phyloP scores from a whole-genome alignment of 768 basidiomycete genomes.

The Suillus subaureus region DNA sequence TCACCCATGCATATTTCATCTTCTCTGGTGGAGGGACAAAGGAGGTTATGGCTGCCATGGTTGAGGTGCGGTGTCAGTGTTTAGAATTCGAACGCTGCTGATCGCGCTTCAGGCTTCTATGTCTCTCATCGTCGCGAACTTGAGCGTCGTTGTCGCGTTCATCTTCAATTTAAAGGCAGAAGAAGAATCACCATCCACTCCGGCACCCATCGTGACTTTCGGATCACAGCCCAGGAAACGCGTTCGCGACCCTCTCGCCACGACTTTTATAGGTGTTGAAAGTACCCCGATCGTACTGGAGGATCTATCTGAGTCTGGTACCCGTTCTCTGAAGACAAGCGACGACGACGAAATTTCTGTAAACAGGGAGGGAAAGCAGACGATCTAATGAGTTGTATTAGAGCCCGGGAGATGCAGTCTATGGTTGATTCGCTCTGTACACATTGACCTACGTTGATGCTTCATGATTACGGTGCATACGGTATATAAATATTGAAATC shows the following conservation, averaged over 20 bases:
- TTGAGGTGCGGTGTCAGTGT: not conserved
- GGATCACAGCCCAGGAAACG: not conserved
- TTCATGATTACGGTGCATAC: too few relatives aligned
- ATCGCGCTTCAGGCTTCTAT: not conserved
- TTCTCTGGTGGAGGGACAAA: not conserved
- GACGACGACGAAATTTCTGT: not conserved
- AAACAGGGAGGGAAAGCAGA: not conserved
- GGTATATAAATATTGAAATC: too few relatives aligned
- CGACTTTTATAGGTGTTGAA: not conserved
- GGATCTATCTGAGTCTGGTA: not conserved
- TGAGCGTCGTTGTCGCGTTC: not conserved
- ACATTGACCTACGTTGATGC: too few relatives aligned
- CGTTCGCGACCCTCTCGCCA: not conserved
- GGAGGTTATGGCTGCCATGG: not conserved
- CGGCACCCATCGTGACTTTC: not conserved
- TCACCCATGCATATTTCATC: constrained; percentile 45
- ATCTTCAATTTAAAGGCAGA: not conserved
- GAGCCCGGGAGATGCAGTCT: not conserved
- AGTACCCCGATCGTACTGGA: not conserved
- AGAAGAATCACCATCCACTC: not conserved
- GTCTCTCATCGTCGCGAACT: not conserved
- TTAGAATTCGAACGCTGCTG: not conserved
- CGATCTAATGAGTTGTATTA: not conserved
- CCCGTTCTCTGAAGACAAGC: not conserved
- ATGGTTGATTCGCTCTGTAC: not conserved